Evolutionary conservation across 129 eudicot genomes (phyloP).

Genomic region (Flaveria ramosissima): DNA sequence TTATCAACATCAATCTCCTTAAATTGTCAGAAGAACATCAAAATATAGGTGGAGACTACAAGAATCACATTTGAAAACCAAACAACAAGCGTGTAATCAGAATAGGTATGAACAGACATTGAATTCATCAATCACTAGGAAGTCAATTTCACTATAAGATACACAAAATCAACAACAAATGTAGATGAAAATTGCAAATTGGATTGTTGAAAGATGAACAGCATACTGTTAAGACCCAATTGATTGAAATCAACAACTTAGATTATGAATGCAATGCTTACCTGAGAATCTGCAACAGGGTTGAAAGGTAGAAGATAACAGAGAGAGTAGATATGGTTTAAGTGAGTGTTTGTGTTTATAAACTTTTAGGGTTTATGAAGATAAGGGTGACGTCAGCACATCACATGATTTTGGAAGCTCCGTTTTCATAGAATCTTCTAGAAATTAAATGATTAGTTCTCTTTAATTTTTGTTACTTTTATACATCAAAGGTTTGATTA

Average conservation of each 20-base stretch:
- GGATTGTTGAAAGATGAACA: background rate
- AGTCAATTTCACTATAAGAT: too few relatives aligned
- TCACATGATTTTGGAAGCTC: slow-evolving; percentile 25
- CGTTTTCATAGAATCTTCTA: slow-evolving; percentile 5
- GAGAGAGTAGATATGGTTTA: slow-evolving; percentile 25
- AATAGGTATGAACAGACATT: too few relatives aligned
- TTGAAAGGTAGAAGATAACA: slow-evolving; percentile 6
- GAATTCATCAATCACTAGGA: too few relatives aligned
- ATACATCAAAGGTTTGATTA: too few relatives aligned
- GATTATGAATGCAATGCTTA: background rate
- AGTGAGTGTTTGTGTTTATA: slow-evolving; percentile 26
- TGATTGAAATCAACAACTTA: background rate
- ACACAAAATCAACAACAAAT: too few relatives aligned
- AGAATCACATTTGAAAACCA: too few relatives aligned
- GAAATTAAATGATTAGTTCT: background rate
- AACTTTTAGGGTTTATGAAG: slow-evolving; percentile 43
- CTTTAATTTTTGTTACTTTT: too few relatives aligned
- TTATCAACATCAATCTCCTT: too few relatives aligned
- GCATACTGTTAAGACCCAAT: background rate
- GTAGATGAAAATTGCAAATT: too few relatives aligned
- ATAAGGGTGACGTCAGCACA: slow-evolving; percentile 32
- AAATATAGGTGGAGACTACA: too few relatives aligned
- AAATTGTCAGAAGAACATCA: too few relatives aligned
- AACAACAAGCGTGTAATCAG: too few relatives aligned
- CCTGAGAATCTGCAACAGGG: slow-evolving; percentile 18